Percentiles rank a stretch among this genome's conserved stretches.
Conservation (phyloP, 805 yeast genomes). For the Saccharomycopsis vini region DNA sequence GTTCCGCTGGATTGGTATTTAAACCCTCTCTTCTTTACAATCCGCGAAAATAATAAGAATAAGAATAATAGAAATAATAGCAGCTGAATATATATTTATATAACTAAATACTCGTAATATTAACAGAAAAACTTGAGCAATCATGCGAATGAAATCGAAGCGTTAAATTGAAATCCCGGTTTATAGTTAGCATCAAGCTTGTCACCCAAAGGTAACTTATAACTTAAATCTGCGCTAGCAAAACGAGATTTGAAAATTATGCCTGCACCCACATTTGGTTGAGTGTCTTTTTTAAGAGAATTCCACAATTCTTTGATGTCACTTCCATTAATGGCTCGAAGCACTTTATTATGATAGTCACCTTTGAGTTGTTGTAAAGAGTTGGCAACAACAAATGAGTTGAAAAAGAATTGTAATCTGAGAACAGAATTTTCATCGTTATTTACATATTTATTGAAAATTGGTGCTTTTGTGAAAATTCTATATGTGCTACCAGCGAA, state of each 20-base stretch:
- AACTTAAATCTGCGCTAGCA: constrained; percentile 13
- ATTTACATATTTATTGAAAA: constrained; percentile 5
- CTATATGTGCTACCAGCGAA: constrained; percentile 6
- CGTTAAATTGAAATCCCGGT: constrained; percentile 8
- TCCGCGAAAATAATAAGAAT: no score
- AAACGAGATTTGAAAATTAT: constrained; percentile 9
- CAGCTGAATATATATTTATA: neutral
- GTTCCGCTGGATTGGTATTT: neutral
- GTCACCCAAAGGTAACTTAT: constrained; percentile 10
- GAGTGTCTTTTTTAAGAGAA: neutral
- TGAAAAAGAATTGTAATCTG: constrained; percentile 10
- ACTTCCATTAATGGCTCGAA: neutral
- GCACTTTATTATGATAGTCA: no score
- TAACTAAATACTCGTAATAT: neutral
- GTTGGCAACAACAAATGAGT: neutral
- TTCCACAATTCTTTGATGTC: neutral
- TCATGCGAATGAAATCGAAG: constrained; percentile 4
- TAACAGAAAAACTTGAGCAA: neutral
- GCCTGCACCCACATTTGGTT: constrained; percentile 7
- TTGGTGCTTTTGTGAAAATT: constrained; percentile 12
- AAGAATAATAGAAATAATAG: neutral
- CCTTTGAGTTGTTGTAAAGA: neutral
- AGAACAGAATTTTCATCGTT: constrained; percentile 4
- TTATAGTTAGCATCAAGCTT: neutral
- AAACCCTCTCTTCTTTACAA: neutral